phyloP scores from a whole-genome alignment of 495 filamentous ascomycete genomes.

The Neurospora pannonica region DNA sequence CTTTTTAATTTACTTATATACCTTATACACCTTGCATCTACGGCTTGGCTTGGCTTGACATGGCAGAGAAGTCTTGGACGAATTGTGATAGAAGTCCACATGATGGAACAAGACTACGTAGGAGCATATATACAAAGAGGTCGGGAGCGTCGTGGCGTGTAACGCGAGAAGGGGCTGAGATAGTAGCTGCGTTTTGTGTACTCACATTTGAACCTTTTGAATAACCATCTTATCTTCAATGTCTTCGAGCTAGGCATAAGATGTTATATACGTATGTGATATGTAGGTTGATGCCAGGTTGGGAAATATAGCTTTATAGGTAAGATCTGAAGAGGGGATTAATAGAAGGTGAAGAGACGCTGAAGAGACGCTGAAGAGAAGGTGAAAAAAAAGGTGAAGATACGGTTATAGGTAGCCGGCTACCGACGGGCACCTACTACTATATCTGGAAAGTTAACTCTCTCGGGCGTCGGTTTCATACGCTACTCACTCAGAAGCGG shows the following conservation, averaged over 20 bases:
- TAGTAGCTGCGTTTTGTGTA: neutral
- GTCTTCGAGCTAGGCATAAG: neutral
- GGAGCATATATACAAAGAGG: neutral
- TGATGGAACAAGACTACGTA: neutral
- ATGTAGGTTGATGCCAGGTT: neutral
- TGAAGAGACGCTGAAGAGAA: neutral
- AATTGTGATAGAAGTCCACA: neutral
- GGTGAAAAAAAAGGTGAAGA: neutral
- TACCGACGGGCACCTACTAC: too few relatives aligned
- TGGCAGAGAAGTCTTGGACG: neutral
- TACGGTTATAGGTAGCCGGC: too few relatives aligned
- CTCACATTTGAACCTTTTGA: neutral
- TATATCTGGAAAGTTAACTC: too few relatives aligned
- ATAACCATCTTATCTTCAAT: too few relatives aligned
- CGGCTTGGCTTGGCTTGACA: neutral
- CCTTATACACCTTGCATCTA: neutral
- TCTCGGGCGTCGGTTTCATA: too few relatives aligned
- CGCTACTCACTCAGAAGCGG: too few relatives aligned
- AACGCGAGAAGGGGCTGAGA: neutral
- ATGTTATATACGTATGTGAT: neutral
- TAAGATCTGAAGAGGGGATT: too few relatives aligned
- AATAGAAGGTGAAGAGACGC: too few relatives aligned
- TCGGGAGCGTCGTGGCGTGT: neutral
- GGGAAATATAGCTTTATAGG: neutral
- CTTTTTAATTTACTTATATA: neutral